phyloP scores from a whole-genome alignment of 257 asterid species.

The Mentha longifolia region DNA sequence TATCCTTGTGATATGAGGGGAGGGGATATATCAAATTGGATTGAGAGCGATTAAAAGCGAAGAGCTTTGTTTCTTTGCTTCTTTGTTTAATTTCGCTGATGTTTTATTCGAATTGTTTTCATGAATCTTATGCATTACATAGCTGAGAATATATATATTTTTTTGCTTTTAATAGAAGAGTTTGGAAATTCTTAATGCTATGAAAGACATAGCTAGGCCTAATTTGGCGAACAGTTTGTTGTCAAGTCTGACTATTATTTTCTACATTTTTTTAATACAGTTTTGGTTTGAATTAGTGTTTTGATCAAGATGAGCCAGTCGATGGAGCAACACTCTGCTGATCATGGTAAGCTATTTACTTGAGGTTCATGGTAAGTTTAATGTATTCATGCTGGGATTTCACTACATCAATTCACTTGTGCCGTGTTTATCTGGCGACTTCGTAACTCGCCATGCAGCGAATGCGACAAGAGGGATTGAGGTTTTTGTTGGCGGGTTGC shows the following conservation, averaged over 20 bases:
- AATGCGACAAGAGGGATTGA: conserved; percentile 61
- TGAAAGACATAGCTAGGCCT: not conserved
- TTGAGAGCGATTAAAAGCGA: not conserved
- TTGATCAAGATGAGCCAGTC: conserved; percentile 48
- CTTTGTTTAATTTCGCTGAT: not conserved
- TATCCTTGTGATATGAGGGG: not conserved
- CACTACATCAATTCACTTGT: not conserved
- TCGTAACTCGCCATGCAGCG: conserved; percentile 26
- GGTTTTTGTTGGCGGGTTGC: conserved; percentile 87
- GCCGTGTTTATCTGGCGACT: conserved; percentile 18
- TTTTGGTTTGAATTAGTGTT: not conserved
- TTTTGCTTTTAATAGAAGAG: not conserved
- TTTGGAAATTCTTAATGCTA: not conserved
- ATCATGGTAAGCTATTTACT: conserved; percentile 42
- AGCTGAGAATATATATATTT: not conserved
- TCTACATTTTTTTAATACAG: not conserved
- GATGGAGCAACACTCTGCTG: conserved; percentile 40
- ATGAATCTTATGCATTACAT: conserved; percentile 14
- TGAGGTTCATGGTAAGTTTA: not conserved
- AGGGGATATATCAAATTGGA: not conserved
- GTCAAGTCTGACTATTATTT: not conserved
- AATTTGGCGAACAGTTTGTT: not conserved
- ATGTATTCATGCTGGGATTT: not conserved
- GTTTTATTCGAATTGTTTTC: not conserved
- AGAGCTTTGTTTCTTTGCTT: not conserved